Conservation (phyloP, 73 alveolate genomes). For the Breviolum minutum region DNA sequence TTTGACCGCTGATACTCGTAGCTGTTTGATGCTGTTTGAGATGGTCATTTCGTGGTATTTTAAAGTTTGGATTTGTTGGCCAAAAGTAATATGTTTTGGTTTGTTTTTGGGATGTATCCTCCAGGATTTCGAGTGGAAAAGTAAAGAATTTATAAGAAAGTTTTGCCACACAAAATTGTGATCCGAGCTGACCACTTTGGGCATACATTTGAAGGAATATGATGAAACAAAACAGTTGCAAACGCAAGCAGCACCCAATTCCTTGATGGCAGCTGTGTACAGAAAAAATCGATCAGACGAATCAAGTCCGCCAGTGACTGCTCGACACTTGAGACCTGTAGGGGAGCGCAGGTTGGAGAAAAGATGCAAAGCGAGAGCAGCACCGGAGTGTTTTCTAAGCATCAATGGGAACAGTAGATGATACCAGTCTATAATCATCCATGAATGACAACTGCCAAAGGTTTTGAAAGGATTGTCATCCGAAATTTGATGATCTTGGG, state of each 20-base stretch:
- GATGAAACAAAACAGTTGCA: not conserved
- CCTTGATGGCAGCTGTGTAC: not conserved
- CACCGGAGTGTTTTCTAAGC: too few species aligned
- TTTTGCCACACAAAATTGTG: not conserved
- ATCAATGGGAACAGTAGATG: too few species aligned
- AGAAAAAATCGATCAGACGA: not conserved
- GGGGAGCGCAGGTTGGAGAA: conserved; percentile 26
- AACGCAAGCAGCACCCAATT: not conserved
- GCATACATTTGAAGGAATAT: not conserved
- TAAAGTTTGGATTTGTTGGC: not conserved
- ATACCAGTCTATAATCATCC: too few species aligned
- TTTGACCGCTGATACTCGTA: too few species aligned
- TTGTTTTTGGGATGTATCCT: too few species aligned
- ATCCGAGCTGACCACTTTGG: too few species aligned
- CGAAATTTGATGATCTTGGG: too few species aligned
- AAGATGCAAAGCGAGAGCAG: not conserved
- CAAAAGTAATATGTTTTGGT: not conserved
- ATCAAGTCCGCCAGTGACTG: not conserved
- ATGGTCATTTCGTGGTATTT: not conserved
- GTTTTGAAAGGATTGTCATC: too few species aligned
- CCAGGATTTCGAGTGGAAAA: too few species aligned
- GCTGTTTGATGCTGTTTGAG: too few species aligned
- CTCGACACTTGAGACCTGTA: conserved; percentile 7
- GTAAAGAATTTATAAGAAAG: too few species aligned
- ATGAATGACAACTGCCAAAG: too few species aligned